Percentiles rank a stretch among this genome's conserved stretches.
Evolutionary conservation across 176 grass and related monocot species (phyloP).

Genomic region (Lolium rigidum): DNA sequence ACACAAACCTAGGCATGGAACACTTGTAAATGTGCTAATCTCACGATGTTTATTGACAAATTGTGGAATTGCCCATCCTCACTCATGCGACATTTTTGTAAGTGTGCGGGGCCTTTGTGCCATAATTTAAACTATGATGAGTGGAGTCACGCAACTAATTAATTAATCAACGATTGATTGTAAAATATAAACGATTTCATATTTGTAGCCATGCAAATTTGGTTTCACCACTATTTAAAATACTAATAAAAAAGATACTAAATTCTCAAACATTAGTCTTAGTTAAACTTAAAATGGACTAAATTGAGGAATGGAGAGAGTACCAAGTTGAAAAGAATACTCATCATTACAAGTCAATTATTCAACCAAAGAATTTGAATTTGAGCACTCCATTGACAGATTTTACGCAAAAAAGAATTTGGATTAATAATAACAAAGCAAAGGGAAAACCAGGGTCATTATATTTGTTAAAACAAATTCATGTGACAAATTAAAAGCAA

Average conservation of each 20-base stretch:
- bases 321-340: no score
- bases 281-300: background rate
- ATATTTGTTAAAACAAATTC: background rate
- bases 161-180: background rate
- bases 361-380: background rate
- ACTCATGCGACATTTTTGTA: no score
- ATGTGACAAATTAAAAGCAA: background rate
- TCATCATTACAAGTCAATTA: background rate
- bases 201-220: background rate
- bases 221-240: background rate
- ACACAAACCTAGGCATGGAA: background rate
- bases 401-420: background rate
- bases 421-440: background rate
- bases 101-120: background rate
- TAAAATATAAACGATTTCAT: background rate
- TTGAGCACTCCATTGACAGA: background rate
- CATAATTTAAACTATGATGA: background rate
- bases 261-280: background rate
- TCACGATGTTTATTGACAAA: background rate
- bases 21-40: background rate
- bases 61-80: no score
- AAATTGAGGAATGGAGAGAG: background rate
- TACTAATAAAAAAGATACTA: background rate
- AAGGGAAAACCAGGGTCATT: background rate
- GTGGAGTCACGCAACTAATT: background rate